Conservation (phyloP, 1,284 basidiomycete genomes). For the Apiotrichum brassicae region DNA sequence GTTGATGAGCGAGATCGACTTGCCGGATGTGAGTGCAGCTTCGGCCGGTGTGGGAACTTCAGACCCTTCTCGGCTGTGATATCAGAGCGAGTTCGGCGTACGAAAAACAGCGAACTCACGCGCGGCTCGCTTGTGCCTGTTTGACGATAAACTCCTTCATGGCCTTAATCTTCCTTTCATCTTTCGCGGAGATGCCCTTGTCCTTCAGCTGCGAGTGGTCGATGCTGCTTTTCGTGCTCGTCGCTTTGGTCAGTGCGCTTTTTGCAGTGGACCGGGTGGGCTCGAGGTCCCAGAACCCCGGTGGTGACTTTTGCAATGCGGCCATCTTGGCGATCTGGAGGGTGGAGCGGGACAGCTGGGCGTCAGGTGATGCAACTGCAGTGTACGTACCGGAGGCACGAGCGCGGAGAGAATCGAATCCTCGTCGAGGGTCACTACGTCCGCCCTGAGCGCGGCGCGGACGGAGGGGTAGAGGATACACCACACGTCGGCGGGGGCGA, state of each 20-base stretch:
- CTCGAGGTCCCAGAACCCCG: constrained; percentile 62
- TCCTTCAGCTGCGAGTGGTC: constrained; percentile 21
- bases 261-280: constrained; percentile 9
- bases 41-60: constrained; percentile 21
- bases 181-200: constrained; percentile 50
- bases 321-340: constrained; percentile 69
- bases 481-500: constrained; percentile 85
- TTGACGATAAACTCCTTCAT: constrained; percentile 84
- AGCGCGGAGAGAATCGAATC: constrained; percentile 65
- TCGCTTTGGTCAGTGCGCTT: constrained; percentile 1
- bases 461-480: constrained; percentile 90
- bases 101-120: constrained; percentile 45
- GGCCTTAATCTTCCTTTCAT: constrained; percentile 49
- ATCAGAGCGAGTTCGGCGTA: too few relatives aligned
- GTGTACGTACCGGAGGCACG: constrained; percentile 66
- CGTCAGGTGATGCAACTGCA: neutral
- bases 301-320: constrained; percentile 41
- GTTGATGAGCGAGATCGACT: constrained; percentile 58
- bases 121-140: constrained; percentile 62
- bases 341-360: constrained; percentile 66
- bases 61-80: constrained; percentile 24
- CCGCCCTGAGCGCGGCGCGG: constrained; percentile 75
- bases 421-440: constrained; percentile 72
- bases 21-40: constrained; percentile 24
- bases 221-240: neutral